phyloP scores from a whole-genome alignment of 176 grass and related monocot genomes.

The Zoysia pacifica region DNA sequence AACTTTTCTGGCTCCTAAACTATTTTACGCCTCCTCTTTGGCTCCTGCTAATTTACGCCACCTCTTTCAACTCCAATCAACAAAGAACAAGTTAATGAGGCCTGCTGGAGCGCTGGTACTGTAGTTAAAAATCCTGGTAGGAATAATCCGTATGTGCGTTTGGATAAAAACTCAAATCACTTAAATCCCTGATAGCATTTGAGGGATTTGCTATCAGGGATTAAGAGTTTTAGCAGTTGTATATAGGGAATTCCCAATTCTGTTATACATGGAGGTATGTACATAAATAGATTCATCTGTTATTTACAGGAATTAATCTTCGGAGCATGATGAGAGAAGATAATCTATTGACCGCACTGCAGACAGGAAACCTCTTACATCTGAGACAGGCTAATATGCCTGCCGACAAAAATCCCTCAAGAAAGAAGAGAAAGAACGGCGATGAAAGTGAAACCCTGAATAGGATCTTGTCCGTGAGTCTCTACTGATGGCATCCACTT shows the following conservation, averaged over 20 bases:
- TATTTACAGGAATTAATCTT: constrained; percentile 33
- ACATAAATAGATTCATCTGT: neutral
- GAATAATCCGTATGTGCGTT: neutral
- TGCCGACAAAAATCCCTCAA: constrained; percentile 43
- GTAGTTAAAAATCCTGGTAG: neutral
- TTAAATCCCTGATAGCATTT: neutral
- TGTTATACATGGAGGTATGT: neutral
- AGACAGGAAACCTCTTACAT: constrained; percentile 40
- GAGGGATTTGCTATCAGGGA: neutral
- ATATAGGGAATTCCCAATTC: neutral
- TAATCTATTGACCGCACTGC: neutral
- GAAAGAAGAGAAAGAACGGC: constrained; percentile 9
- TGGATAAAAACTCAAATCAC: neutral
- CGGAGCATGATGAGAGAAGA: neutral
- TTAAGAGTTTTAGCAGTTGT: neutral
- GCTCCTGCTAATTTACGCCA: neutral
- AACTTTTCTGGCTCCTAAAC: neutral
- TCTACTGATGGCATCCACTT: constrained; percentile 54
- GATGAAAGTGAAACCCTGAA: neutral
- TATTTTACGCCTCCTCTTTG: too few species aligned
- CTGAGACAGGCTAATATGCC: constrained; percentile 44
- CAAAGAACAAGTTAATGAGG: neutral
- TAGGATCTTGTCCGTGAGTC: neutral
- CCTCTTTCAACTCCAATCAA: neutral
- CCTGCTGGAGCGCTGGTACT: neutral